Evolutionary conservation across 495 filamentous ascomycete species (phyloP).

Genomic region (Daldinia bambusicola): DNA sequence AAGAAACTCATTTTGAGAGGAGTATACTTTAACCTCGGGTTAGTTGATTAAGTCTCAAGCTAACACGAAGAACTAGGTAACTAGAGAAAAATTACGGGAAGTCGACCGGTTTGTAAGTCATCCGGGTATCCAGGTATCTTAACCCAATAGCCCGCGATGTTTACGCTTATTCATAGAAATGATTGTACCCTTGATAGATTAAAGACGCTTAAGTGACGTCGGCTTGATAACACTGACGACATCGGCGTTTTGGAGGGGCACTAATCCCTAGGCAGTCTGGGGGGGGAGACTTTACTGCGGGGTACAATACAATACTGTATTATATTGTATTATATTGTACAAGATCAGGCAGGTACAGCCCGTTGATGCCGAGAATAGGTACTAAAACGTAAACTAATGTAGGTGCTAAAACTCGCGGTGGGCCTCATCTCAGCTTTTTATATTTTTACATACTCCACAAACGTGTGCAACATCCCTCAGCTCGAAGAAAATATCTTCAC

Average conservation of each 20-base stretch:
- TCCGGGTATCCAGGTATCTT: background rate
- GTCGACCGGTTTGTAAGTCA: constrained; percentile 9
- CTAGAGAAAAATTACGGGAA: background rate
- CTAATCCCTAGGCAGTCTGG: constrained; percentile 8
- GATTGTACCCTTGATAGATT: constrained; percentile 13
- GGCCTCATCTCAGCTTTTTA: no score
- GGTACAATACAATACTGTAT: constrained; percentile 13
- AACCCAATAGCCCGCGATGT: constrained; percentile 8
- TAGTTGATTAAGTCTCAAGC: constrained; percentile 8
- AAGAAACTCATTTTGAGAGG: constrained; percentile 37
- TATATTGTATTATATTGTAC: no score
- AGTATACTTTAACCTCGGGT: background rate
- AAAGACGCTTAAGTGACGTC: constrained; percentile 33
- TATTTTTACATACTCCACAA: no score
- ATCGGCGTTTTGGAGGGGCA: constrained; percentile 39
- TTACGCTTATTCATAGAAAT: constrained; percentile 14
- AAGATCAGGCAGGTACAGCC: no score
- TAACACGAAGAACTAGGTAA: background rate
- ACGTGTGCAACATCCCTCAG: no score
- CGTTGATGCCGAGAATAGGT: no score
- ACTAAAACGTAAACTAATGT: no score
- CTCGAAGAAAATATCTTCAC: no score
- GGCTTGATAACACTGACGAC: constrained; percentile 37
- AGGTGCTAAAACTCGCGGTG: no score
- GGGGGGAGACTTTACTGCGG: constrained; percentile 16